These are phyloP conservation scores for Boletus rufocinnamomeus DNA, from an alignment of 768 basidiomycete genomes.

Conservation along the genomic window DNA sequence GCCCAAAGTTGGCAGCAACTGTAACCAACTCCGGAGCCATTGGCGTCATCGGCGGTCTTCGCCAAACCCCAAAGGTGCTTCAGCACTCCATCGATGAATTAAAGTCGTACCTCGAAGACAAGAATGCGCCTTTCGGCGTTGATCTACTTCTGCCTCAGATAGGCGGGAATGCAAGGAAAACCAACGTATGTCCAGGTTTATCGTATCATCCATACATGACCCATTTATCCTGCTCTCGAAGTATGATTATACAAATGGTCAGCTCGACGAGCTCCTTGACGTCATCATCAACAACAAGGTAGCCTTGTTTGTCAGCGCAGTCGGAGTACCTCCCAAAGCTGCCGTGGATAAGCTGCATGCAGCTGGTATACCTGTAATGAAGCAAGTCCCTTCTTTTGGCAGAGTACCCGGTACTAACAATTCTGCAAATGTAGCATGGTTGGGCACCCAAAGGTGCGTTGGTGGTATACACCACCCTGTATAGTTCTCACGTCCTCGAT, in stretches of 20 bases:
- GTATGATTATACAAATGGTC: constrained; percentile 78
- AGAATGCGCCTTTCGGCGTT: constrained; percentile 76
- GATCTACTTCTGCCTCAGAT: constrained; percentile 84
- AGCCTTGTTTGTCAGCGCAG: constrained; percentile 79
- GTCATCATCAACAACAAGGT: constrained; percentile 75
- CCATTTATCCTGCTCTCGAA: constrained; percentile 14
- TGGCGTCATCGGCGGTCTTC: constrained; percentile 85
- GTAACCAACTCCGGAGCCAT: constrained; percentile 92
- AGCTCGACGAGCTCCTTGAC: constrained; percentile 74
- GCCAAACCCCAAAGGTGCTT: constrained; percentile 72
- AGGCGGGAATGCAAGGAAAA: constrained; percentile 81
- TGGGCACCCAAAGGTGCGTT: constrained; percentile 75
- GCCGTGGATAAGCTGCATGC: constrained; percentile 80
- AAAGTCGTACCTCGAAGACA: constrained; percentile 72
- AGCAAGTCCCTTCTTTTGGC: constrained; percentile 47
- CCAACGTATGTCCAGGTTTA: constrained; percentile 51
- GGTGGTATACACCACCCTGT: not conserved
- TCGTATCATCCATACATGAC: not conserved
- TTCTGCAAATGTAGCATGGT: constrained; percentile 56
- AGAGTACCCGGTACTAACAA: not conserved
- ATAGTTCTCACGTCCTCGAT: constrained; percentile 4
- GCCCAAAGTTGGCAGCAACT: constrained; percentile 80
- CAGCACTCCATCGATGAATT: constrained; percentile 68
- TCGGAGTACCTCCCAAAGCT: constrained; percentile 83
- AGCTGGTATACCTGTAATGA: constrained; percentile 82